A percentile compares a stretch with the other conserved stretches of the same genome.
Evolutionary conservation across 2,329 filamentous ascomycete species (phyloP).

Genomic region (Escovopsis sp.): DNA sequence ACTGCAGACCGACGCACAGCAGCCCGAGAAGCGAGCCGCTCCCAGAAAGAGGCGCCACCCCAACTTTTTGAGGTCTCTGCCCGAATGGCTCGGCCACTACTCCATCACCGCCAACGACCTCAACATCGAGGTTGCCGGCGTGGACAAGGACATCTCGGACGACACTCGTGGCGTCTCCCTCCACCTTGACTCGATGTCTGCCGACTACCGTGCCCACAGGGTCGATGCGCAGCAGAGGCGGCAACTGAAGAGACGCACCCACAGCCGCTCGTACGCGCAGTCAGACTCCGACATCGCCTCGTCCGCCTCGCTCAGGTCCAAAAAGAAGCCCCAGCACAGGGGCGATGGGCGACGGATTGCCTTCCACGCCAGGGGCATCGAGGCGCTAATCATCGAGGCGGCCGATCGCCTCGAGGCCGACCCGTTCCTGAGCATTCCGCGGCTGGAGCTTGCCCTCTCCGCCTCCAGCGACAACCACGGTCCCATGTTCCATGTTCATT

Average conservation of each 20-base stretch:
- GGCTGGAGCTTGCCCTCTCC: constrained; percentile 73
- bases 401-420: constrained; percentile 72
- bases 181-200: constrained; percentile 75
- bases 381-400: constrained; percentile 82
- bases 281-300: constrained; percentile 48
- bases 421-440: constrained; percentile 72
- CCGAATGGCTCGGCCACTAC: constrained; percentile 71
- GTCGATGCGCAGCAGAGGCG: constrained; percentile 47
- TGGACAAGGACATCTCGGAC: constrained; percentile 70
- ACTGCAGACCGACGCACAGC: constrained; percentile 50
- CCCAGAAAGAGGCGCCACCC: constrained; percentile 36
- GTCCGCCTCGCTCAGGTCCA: constrained; percentile 22
- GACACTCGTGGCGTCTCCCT: constrained; percentile 71
- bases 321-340: constrained; percentile 38
- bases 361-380: constrained; percentile 67
- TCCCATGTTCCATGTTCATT: constrained; percentile 75
- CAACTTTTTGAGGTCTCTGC: constrained; percentile 65
- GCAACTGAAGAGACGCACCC: constrained; percentile 52
- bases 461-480: constrained; percentile 78
- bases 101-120: constrained; percentile 80
- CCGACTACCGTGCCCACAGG: constrained; percentile 77
- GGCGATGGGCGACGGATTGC: constrained; percentile 71
- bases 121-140: constrained; percentile 77
- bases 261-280: constrained; percentile 55
- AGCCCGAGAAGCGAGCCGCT: constrained; percentile 39